phyloP scores from a whole-genome alignment of 331 rosid genomes.

The Arachis monticola region DNA sequence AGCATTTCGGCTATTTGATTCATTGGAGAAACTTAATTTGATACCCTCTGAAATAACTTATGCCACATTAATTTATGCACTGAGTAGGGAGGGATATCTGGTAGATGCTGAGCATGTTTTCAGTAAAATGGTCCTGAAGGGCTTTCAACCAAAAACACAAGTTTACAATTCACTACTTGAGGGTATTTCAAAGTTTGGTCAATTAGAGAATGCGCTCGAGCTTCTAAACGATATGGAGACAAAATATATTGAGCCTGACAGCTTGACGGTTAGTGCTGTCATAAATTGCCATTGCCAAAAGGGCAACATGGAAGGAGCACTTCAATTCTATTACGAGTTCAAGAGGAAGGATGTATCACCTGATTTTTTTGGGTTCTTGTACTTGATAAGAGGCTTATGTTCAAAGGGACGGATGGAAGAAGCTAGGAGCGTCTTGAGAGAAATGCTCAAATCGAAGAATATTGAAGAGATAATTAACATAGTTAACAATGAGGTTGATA shows the following conservation, averaged over 20 bases:
- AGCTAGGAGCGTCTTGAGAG: slow-evolving; percentile 68
- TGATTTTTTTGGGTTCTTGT: slow-evolving; percentile 86
- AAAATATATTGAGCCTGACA: slow-evolving; percentile 58
- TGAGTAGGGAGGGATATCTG: slow-evolving; percentile 73
- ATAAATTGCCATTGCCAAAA: slow-evolving; percentile 72
- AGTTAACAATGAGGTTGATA: slow-evolving; percentile 61
- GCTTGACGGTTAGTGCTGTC: slow-evolving; percentile 67
- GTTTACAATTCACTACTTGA: slow-evolving; percentile 75
- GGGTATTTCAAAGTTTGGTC: slow-evolving; percentile 64
- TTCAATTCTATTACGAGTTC: slow-evolving; percentile 59
- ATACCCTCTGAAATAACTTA: slow-evolving; percentile 75
- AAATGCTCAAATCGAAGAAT: slow-evolving; percentile 65
- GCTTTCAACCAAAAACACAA: slow-evolving; percentile 71
- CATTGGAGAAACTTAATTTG: slow-evolving; percentile 68
- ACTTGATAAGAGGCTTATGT: slow-evolving; percentile 76
- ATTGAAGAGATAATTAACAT: slow-evolving; percentile 56
- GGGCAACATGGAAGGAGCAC: slow-evolving; percentile 89
- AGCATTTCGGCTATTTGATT: slow-evolving; percentile 84
- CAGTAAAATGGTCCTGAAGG: slow-evolving; percentile 64
- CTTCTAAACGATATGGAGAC: slow-evolving; percentile 60
- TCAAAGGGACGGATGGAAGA: slow-evolving; percentile 98
- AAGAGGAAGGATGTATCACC: slow-evolving; percentile 58
- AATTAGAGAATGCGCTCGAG: slow-evolving; percentile 61
- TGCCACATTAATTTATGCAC: slow-evolving; percentile 68
- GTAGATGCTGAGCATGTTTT: slow-evolving; percentile 69